These are phyloP conservation scores for Penicillium sp. DNA, from an alignment of 2,329 filamentous ascomycete species.

Conservation along the genomic window DNA sequence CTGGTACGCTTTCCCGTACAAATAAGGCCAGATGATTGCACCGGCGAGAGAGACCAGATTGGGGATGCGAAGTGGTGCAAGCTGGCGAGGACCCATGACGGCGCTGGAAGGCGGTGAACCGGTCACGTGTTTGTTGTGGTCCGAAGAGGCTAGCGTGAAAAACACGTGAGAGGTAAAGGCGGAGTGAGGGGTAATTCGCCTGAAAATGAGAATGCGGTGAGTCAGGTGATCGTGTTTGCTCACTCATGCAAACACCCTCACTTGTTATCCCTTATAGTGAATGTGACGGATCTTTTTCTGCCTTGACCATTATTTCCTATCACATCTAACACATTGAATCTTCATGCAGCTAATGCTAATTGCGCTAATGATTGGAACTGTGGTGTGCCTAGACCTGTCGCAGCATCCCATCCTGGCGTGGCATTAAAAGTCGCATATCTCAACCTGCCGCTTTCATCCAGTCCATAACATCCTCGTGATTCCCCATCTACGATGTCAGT, in stretches of 20 bases:
- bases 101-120: slow-evolving; percentile 24
- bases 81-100: slow-evolving; percentile 22
- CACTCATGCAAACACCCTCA: too few species aligned
- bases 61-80: slow-evolving; percentile 11
- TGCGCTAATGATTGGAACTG: slow-evolving; percentile 21
- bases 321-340: neutral
- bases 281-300: too few species aligned
- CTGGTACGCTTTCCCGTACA: too few species aligned
- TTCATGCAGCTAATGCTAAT: slow-evolving; percentile 9
- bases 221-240: too few species aligned
- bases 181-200: too few species aligned
- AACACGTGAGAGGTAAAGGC: too few species aligned
- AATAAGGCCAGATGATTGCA: slow-evolving; percentile 3
- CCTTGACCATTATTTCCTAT: neutral
- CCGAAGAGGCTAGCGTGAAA: too few species aligned
- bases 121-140: too few species aligned
- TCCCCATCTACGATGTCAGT: slow-evolving; percentile 48
- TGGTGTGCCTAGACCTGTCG: slow-evolving; percentile 41
- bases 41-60: slow-evolving; percentile 4
- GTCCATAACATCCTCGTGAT: slow-evolving; percentile 43
- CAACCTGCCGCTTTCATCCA: slow-evolving; percentile 23
- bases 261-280: too few species aligned
- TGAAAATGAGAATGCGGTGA: too few species aligned
- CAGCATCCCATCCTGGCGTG: slow-evolving; percentile 48
- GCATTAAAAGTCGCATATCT: slow-evolving; percentile 49